These are phyloP conservation scores for Geotrichum reessii DNA, from an alignment of 1,139 yeast species.

Conservation along the genomic window DNA sequence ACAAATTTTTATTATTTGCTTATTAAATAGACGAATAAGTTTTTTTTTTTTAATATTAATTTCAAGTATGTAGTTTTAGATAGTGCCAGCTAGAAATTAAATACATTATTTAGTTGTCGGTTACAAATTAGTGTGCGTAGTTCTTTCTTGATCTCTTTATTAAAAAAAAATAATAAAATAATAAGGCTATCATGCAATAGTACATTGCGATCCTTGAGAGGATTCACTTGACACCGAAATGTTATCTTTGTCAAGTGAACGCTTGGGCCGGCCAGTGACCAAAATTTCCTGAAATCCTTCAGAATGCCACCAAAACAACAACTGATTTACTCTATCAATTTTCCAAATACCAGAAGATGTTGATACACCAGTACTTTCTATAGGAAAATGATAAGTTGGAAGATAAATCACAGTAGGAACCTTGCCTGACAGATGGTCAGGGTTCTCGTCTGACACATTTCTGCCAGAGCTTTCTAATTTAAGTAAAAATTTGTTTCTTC, in stretches of 20 bases:
- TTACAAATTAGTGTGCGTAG: no score
- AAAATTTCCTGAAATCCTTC: conserved; percentile 26
- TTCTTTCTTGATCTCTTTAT: not conserved
- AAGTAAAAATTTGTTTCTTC: conserved; percentile 29
- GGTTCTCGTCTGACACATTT: not conserved
- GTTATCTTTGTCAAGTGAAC: not conserved
- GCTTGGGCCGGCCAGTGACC: conserved; percentile 5
- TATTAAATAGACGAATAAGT: not conserved
- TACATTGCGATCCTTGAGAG: not conserved
- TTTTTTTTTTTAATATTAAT: no score
- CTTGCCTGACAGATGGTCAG: conserved; percentile 2
- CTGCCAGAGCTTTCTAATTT: conserved; percentile 22
- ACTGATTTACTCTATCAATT: conserved; percentile 48
- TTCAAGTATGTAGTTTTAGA: no score
- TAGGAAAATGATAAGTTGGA: conserved; percentile 65
- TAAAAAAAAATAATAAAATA: not conserved
- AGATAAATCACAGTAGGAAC: conserved; percentile 55
- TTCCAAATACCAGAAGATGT: conserved; percentile 55
- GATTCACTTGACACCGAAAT: not conserved
- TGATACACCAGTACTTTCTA: conserved; percentile 42
- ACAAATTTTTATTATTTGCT: not conserved
- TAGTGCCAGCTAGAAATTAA: no score
- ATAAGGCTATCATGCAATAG: not conserved
- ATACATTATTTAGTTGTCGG: no score
- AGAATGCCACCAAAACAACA: conserved; percentile 61